Base-by-base conservation (phyloP, 129 eudicot genomes). In the Kitagawia praeruptora region DNA sequence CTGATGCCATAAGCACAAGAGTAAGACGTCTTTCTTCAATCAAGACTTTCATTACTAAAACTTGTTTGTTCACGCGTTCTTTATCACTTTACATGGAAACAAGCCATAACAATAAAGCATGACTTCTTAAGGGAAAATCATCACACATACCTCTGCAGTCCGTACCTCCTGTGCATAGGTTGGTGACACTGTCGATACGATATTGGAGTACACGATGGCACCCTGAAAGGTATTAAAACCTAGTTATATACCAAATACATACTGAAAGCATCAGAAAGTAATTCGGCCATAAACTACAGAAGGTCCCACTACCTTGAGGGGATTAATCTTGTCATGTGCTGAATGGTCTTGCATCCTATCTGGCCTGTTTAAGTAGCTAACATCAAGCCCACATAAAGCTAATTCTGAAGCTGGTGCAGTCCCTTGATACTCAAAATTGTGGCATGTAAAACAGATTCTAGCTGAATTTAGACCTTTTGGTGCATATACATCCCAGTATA, bases 301-400 rank as follows among this genome's bases (percentile, higher is more conserved):
- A n/a, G 10, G 18, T 19, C 49, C 19, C 70, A 19, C 58, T 81
- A 95, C 99, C 96, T 95, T 95, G 45, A 95, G 91, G 75, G 97
- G 93, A 82, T 95, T 95, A 67, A 95, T 76, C 85, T 90, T 89
- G 75, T 92, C 93, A 82, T 83, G 83, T 71, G 93, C 83, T 46
- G 94, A 88, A 81, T 90, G 84, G 82, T 95, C 97, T 82, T 95
- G 99, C 99, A 95, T 95, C 87, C 99, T 89, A 81, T 95, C 99
- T 79, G 94, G 97, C 80, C 96, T 92, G 80, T 95, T 95, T 27
- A 92, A 90, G 61, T 86, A 96, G 78, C 84, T 75, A 83, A 92
- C 90, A 81, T 92, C 93, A 84, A 95, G 99, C 81, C 99, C 99
- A 84, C 99, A 95, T 16, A 96, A 89, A 76, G 94, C 92, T 73